Base-by-base conservation (phyloP, 805 yeast species). In the Sugiyamaella boreocaroliniensis region DNA sequence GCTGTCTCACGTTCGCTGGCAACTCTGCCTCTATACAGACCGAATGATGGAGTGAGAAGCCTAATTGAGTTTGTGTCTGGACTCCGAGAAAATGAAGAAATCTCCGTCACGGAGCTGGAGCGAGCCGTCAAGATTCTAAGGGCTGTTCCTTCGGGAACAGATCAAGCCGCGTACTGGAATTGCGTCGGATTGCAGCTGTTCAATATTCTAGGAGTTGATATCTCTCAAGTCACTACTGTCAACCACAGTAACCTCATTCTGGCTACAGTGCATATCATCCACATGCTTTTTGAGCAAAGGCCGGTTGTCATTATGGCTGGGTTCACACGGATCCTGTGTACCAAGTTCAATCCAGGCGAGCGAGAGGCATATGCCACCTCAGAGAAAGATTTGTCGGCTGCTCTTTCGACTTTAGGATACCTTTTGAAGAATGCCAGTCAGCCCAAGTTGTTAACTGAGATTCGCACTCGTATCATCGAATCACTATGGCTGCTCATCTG, bases 61-160 rank as follows among this genome's bases (percentile, higher is more conserved):
- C 68, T 92, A 48, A 74, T 89, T 29, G 97, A 92, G 66, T 81
- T 86, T 56, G 74, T 86, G 0, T 71, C 86, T 12, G 96, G 96
- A 0, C 71, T 86, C 22, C 72, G 96, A 52, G 95, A 88, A 43
- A 74, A 76, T 50, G 92, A 85, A 52, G 82, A 80, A 11, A 68
- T 89, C 12, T 82, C 82, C 56, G 67, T 82, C n/a, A 81, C 79
- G 32, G 85, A 81, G 58, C 73, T 87, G 47, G 81, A 80, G 26
- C 78, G 82, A 53, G 85, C 87, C 1, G 79, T 86, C n/a, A 77
- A 76, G 43, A 74, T 88, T 1, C 65, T 92, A 14, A 64, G 85
- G 29, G 68, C 82, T 15, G 82, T 82, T 55, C 97, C 97, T 0
- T 69, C 68, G 46, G 61, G 63, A 0, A 61, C 83, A 8, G 51